Base-by-base conservation (phyloP, 768 basidiomycete genomes). In the Gloeophyllum trabeum region DNA sequence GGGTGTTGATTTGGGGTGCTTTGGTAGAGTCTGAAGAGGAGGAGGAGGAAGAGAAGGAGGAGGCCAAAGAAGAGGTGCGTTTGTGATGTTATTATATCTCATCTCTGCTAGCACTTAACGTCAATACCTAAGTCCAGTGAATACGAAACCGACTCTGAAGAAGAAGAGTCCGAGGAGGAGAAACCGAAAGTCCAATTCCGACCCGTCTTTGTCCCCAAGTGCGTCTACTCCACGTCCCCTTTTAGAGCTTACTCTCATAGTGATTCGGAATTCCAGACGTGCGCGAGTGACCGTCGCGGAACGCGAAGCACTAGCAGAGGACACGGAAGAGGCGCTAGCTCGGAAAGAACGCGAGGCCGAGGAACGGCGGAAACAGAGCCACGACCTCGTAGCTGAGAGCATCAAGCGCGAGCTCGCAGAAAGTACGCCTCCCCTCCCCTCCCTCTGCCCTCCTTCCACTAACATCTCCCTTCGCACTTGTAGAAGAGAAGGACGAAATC, bases 191-290 rank as follows among this genome's bases (percentile, higher is more conserved):
- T 77, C 4, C 76, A 81, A 48, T 91, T 94, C 61, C 71, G 93
- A 48, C 96, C 96, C 2, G 85, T 94, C 1, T 99, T 97, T 59
- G 76, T 98, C 14, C 87, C 87, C 42, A 98, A 98, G 93, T 93
- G 56, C 45, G 82, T 62, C 6, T 37, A 23, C n/a, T 39, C 2
- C 25, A 23, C 22, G 19, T 14, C 16, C 6, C 16, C 48, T 26
- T 37, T 20, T 16, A 26, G 20, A 7, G 20, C 20, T 21, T 12
- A 12, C 7, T 39, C 32, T 39, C 4, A 43, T 34, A 35, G 48
- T 50, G 42, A 40, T 38, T 43, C 38, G 26, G 36, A 30, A 23
- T 35, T 51, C 20, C 49, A 90, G 88, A 61, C 83, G 83, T 14
- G 81, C 71, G n/a, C 74, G 85, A 22, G 75, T 54, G 18, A 92